These are phyloP conservation scores for Nymphaea colorata DNA, from an alignment of 164 flowering plant genomes.

Conservation along the genomic window DNA sequence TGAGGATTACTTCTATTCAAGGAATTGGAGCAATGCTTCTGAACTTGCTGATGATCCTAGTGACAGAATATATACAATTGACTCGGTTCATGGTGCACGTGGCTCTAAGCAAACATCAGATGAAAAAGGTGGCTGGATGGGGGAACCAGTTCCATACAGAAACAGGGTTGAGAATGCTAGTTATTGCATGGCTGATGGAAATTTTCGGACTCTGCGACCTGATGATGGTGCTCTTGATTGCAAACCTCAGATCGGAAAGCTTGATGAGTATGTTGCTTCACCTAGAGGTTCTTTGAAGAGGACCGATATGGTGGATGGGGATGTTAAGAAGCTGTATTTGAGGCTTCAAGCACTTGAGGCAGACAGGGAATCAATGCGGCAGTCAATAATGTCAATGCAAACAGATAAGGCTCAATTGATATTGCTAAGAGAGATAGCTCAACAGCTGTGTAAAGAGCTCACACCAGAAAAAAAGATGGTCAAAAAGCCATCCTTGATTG, in stretches of 20 bases:
- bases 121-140: too few species aligned
- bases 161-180: neutral
- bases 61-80: constrained; percentile 81
- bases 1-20: constrained; percentile 31
- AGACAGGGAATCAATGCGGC: constrained; percentile 94
- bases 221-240: constrained; percentile 22
- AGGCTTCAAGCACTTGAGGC: constrained; percentile 98
- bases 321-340: constrained; percentile 59
- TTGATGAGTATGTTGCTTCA: constrained; percentile 37
- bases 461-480: constrained; percentile 41
- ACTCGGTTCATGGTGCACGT: constrained; percentile 42
- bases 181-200: neutral
- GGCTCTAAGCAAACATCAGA: constrained; percentile 1
- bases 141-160: neutral
- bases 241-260: constrained; percentile 26
- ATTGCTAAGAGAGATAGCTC: constrained; percentile 83
- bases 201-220: constrained; percentile 4
- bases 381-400: constrained; percentile 74
- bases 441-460: constrained; percentile 65
- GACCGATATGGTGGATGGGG: constrained; percentile 48
- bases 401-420: constrained; percentile 86
- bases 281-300: constrained; percentile 33
- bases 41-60: constrained; percentile 68
- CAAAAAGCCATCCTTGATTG: constrained; percentile 35
- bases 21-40: constrained; percentile 35